Percentiles rank a stretch among this genome's conserved stretches.
Conservation (phyloP, 768 basidiomycete genomes). For the Leccinum rimulosum region DNA sequence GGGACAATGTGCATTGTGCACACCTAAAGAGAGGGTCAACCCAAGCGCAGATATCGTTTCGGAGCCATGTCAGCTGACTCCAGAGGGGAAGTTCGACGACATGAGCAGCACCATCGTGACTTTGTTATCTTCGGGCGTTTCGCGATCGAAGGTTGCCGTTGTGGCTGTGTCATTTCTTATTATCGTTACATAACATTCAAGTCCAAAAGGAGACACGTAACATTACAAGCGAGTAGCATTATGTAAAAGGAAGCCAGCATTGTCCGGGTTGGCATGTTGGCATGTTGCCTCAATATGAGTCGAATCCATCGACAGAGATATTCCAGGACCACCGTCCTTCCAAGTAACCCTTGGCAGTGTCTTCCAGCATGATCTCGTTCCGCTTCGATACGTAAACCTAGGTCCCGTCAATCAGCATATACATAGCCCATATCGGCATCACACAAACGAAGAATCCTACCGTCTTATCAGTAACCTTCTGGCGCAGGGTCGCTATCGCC, state of each 20-base stretch:
- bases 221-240: slow-evolving; percentile 11
- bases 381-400: slow-evolving; percentile 95
- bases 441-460: slow-evolving; percentile 40
- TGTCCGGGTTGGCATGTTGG: neutral
- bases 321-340: slow-evolving; percentile 90
- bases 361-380: slow-evolving; percentile 92
- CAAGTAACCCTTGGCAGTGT: slow-evolving; percentile 86
- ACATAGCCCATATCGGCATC: neutral
- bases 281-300: slow-evolving; percentile 30
- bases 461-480: slow-evolving; percentile 95
- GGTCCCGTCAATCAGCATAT: neutral
- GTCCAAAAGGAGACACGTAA: slow-evolving; percentile 5
- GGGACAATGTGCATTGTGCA: neutral
- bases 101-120: no score
- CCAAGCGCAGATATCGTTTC: neutral
- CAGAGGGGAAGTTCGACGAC: no score
- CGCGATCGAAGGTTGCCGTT: neutral
- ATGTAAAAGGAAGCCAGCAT: neutral
- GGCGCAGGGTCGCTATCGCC: slow-evolving; percentile 73
- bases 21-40: neutral
- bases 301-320: slow-evolving; percentile 65
- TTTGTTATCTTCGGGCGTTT: neutral
- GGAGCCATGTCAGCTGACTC: neutral
- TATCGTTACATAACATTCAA: no score
- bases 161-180: neutral